phyloP scores from a whole-genome alignment of 1,139 yeast genomes.

The Candida buenavistaensis region DNA sequence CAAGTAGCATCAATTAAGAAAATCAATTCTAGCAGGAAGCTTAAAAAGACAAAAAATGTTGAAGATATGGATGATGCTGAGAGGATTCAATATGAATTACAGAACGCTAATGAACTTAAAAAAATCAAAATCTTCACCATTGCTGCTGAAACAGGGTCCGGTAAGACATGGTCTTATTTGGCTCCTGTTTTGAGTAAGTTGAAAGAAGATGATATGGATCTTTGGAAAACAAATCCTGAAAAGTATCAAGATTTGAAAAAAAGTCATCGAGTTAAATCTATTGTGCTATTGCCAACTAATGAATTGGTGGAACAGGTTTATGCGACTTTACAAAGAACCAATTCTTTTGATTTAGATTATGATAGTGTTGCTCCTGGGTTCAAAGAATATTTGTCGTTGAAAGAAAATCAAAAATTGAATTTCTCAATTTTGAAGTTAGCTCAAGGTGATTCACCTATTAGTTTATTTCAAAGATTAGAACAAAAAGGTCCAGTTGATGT shows the following conservation, averaged over 20 bases:
- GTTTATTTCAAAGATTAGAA: conserved; percentile 45
- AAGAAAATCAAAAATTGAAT: conserved; percentile 32
- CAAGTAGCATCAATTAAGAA: conserved; percentile 49
- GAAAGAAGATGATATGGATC: conserved; percentile 50
- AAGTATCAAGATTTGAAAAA: conserved; percentile 30
- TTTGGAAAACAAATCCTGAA: conserved; percentile 26
- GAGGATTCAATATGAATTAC: conserved; percentile 28
- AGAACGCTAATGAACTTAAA: conserved; percentile 29
- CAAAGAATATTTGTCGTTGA: conserved; percentile 23
- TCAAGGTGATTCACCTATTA: conserved; percentile 48
- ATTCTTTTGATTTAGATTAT: conserved; percentile 24
- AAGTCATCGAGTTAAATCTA: conserved; percentile 56
- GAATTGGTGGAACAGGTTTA: conserved; percentile 85
- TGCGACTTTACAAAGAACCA: conserved; percentile 46
- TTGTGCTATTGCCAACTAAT: conserved; percentile 82
- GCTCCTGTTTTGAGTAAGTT: conserved; percentile 72
- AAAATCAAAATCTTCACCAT: conserved; percentile 67
- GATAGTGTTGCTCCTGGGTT: conserved; percentile 18
- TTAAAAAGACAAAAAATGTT: conserved; percentile 18
- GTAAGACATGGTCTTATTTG: conserved; percentile 91
- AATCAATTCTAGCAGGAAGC: conserved; percentile 35
- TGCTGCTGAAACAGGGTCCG: conserved; percentile 97
- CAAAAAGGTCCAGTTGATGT: conserved; percentile 63
- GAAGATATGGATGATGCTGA: conserved; percentile 22
- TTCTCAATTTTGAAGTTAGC: conserved; percentile 61